phyloP scores from a whole-genome alignment of 768 basidiomycete species.

The Naganishia antarctica region DNA sequence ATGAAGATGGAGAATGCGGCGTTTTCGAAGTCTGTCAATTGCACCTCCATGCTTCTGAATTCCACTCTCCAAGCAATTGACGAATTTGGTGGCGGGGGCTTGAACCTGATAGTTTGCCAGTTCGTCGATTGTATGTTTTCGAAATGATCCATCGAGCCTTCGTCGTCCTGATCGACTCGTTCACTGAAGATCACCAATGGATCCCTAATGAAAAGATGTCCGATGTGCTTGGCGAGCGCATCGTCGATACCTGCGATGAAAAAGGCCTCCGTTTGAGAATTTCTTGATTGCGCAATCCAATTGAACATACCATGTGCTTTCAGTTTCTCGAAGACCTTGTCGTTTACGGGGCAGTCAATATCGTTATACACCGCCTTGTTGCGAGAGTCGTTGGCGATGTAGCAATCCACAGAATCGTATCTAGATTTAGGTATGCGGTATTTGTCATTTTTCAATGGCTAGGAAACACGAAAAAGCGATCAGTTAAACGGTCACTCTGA shows the following conservation, averaged over 20 bases:
- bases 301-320: slow-evolving; percentile 63
- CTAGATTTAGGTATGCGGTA: slow-evolving; percentile 90
- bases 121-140: slow-evolving; percentile 99
- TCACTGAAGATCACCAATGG: slow-evolving; percentile 93
- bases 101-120: slow-evolving; percentile 98
- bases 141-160: slow-evolving; percentile 83
- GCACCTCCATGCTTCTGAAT: slow-evolving; percentile 98
- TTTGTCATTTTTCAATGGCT: slow-evolving; percentile 73
- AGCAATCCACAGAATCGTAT: slow-evolving; percentile 92
- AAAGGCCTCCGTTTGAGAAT: neutral
- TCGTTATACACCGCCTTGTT: slow-evolving; percentile 96
- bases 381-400: slow-evolving; percentile 77
- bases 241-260: slow-evolving; percentile 83
- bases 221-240: slow-evolving; percentile 79
- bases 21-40: slow-evolving; percentile 98
- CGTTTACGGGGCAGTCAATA: slow-evolving; percentile 70
- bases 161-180: slow-evolving; percentile 85
- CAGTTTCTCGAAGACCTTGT: slow-evolving; percentile 67
- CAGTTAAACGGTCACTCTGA: too few relatives aligned
- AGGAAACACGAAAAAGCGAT: too few relatives aligned
- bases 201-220: slow-evolving; percentile 95
- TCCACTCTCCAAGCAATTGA: slow-evolving; percentile 96
- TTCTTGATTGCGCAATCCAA: neutral
- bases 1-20: slow-evolving; percentile 93
- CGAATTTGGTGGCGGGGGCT: slow-evolving; percentile 90